Base-by-base conservation (phyloP, 2,329 filamentous ascomycete species). In the Ampelomyces quisqualis region DNA sequence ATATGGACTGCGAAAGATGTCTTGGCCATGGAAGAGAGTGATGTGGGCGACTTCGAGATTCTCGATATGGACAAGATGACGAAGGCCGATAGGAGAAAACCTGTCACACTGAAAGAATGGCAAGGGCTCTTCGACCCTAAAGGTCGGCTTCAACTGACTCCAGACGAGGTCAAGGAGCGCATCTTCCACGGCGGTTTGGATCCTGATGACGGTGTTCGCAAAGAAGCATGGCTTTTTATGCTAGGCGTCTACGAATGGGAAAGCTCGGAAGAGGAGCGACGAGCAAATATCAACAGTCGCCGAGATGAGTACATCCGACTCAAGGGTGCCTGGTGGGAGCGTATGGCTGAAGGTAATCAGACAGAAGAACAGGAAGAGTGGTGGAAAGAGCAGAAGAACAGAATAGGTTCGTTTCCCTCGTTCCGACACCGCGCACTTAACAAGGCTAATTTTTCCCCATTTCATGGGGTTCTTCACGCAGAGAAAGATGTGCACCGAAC, bases 401-500 rank as follows among this genome's bases (percentile, higher is more conserved):
- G 93, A 49, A 98, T 98, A 69, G 91, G 91, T 95, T 82, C 73
- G 84, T 70, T 38, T 43, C 28, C 21, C 39, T 42, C 38, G 10
- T 9, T 20, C 3, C 7, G 21, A n/a, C 19, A 20, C 44, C 27
- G 20, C 22, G 23, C 19, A 6, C 29, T 13, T 17, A 34, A 46
- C 32, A 36, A 46, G 63, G 45, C 73, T 77, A 60, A 77, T 70
- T 68, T 66, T 46, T 69, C 70, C 73, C 74, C 74, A 77, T 77
- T 72, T 58, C 71, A 73, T 72, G 77, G 76, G 69, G 71, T 77
- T 42, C 69, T 65, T 49, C 64, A 70, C 70, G 65, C 76, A 96
- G 93, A 98, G 69, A 98, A 98, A 72, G 93, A 98, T 63, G 94
- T 98, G 13, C 94, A 98, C 68, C 85, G 93, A 57, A 98, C 93